These are phyloP conservation scores for Phialophora tarda DNA, from an alignment of 2,329 filamentous ascomycete species.

Conservation along the genomic window DNA sequence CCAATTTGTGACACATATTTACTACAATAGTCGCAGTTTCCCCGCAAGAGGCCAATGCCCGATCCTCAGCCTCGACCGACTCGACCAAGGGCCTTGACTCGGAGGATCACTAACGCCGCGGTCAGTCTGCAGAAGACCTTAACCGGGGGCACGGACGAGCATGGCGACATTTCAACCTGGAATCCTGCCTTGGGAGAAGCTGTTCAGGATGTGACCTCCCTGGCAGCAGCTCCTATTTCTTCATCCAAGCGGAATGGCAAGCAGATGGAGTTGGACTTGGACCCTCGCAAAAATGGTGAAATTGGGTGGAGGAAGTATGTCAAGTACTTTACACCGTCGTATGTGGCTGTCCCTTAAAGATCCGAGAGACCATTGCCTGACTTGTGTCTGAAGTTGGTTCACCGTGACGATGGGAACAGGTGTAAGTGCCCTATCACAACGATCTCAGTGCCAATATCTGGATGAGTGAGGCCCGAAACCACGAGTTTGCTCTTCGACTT, in stretches of 20 bases:
- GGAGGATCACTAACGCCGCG: slow-evolving; percentile 19
- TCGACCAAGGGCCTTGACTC: slow-evolving; percentile 16
- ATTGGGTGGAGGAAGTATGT: slow-evolving; percentile 30
- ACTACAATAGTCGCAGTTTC: slow-evolving; percentile 1
- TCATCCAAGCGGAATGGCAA: slow-evolving; percentile 14
- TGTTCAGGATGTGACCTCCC: neutral
- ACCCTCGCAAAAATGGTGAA: slow-evolving; percentile 16
- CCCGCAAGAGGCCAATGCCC: slow-evolving; percentile 8
- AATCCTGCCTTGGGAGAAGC: slow-evolving; percentile 24
- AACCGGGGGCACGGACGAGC: slow-evolving; percentile 6
- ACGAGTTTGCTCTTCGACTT: neutral
- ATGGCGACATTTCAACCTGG: slow-evolving; percentile 26
- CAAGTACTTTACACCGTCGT: slow-evolving; percentile 32
- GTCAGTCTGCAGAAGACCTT: slow-evolving; percentile 23
- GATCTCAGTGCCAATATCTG: neutral
- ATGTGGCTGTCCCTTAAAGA: slow-evolving; percentile 3
- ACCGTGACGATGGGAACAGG: slow-evolving; percentile 70
- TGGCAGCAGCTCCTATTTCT: slow-evolving; percentile 3
- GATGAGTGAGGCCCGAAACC: neutral
- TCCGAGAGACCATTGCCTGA: neutral
- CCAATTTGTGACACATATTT: slow-evolving; percentile 22
- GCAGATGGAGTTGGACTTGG: slow-evolving; percentile 16
- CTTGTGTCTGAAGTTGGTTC: slow-evolving; percentile 52
- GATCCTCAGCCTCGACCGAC: slow-evolving; percentile 10
- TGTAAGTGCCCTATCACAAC: slow-evolving; percentile 39